Evolutionary conservation across 768 basidiomycete species (phyloP), one percentile per base, ranked within the genome.

Genomic region (Mycena maculata): DNA sequence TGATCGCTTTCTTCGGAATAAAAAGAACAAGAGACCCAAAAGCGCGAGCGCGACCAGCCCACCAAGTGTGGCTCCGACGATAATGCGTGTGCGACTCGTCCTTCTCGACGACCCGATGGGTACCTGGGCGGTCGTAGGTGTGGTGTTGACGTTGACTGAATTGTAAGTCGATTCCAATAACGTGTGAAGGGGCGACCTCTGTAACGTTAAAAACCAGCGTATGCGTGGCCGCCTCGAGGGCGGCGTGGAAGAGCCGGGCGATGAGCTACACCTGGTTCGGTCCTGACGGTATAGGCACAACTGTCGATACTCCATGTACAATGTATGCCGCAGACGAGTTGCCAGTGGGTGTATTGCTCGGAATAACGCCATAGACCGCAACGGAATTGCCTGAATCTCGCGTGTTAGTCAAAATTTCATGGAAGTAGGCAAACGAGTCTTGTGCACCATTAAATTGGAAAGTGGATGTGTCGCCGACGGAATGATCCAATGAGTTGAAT

Each of bases 161-260:
- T 80, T 73, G 56, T 79, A 81, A 81, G 71, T 84, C 82, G 70
- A 84, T 74, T 18, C 80, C 81, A 36, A 82, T 58, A 2, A 78
- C 73, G 58, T 77, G 73, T 18, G 74, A 68, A 0, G 73, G 60
- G 33, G 74, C 68, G 54, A 83, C 76, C 13, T 80, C 73, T 25
- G 79, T 81, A 48, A 83, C 67, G 65, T 80, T 81, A 67, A 84
- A 70, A 15, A 74, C 52, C 38, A 84, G 76, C 0, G 76, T 80
- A 61, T 84, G 83, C n/a, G 64, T 70, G 30, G 80, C 81, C 16
- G 79, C 72, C 27, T 74, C 54, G 6, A 82, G 68, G 42, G 80
- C 77, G 31, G 74, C 67, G 53, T 77, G 77, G 71, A 81, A 82
- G 31, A 83, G 68, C 41, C 75, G 65, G n/a, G 76, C 60, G 77